These are phyloP conservation scores for Colletotrichum sp. DNA, from an alignment of 2,329 filamentous ascomycete species.

Conservation along the genomic window DNA sequence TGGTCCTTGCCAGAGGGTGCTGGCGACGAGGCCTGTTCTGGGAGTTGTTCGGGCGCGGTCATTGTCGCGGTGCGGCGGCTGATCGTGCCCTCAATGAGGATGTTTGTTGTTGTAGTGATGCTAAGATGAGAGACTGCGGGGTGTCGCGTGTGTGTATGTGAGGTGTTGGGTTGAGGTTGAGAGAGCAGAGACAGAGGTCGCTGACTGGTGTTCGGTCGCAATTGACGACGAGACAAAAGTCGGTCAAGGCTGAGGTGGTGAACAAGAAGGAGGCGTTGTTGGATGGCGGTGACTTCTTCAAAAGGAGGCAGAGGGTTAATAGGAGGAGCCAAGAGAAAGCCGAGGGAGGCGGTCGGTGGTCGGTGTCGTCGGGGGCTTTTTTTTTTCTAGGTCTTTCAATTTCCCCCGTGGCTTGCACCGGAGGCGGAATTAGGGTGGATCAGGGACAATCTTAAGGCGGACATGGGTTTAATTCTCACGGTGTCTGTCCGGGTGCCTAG, in stretches of 20 bases:
- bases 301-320: background rate
- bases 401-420: conserved; percentile 16
- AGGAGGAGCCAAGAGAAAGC: background rate
- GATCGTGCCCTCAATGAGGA: background rate
- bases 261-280: background rate
- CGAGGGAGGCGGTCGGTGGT: background rate
- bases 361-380: conserved; percentile 16
- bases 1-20: conserved; percentile 7
- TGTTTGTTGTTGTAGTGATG: background rate
- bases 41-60: conserved; percentile 15
- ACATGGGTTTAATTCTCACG: conserved; percentile 1
- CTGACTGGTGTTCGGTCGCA: background rate
- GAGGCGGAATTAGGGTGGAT: conserved; percentile 16
- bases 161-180: background rate
- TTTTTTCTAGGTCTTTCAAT: conserved; percentile 3
- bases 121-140: background rate
- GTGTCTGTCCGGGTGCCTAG: background rate
- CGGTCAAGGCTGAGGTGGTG: background rate
- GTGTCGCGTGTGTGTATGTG: background rate
- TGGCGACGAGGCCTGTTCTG: background rate
- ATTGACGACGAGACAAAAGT: background rate
- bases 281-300: background rate
- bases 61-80: background rate
- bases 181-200: background rate
- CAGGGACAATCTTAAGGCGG: background rate